Evolutionary conservation across 1,139 yeast genomes (phyloP).

Genomic region (Geotrichum europaeum): DNA sequence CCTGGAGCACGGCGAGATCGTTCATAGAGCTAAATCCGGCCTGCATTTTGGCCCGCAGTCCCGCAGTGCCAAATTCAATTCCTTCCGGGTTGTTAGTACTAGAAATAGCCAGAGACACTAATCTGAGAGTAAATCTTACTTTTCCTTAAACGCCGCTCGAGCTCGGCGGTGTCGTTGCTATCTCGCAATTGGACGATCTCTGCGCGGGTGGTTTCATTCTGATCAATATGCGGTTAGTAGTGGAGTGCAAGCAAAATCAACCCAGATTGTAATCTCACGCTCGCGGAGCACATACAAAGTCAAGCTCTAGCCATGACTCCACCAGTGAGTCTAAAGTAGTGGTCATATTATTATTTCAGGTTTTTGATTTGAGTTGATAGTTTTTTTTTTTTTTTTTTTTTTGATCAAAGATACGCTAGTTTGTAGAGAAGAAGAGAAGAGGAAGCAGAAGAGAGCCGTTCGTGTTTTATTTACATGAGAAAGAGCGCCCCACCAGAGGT

Average conservation of each 20-base stretch:
- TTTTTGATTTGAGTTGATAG: not conserved
- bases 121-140: constrained; percentile 21
- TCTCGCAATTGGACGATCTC: constrained; percentile 51
- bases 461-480: not conserved
- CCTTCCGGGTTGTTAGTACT: constrained; percentile 32
- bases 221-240: constrained; percentile 9
- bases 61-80: constrained; percentile 91
- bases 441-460: not conserved
- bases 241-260: not conserved
- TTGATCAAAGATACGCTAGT: not conserved
- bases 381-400: not conserved
- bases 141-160: constrained; percentile 46
- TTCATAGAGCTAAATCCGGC: constrained; percentile 90
- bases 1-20: constrained; percentile 81
- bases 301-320: constrained; percentile 14
- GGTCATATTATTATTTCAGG: constrained; percentile 3
- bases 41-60: constrained; percentile 78
- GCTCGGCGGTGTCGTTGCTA: constrained; percentile 38
- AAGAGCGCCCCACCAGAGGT: not conserved
- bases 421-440: not conserved
- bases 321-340: constrained; percentile 5
- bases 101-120: not conserved
- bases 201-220: constrained; percentile 48
- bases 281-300: constrained; percentile 10
- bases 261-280: not conserved